Base-by-base conservation (phyloP, 768 basidiomycete genomes). In the Pisolithus orientalis region DNA sequence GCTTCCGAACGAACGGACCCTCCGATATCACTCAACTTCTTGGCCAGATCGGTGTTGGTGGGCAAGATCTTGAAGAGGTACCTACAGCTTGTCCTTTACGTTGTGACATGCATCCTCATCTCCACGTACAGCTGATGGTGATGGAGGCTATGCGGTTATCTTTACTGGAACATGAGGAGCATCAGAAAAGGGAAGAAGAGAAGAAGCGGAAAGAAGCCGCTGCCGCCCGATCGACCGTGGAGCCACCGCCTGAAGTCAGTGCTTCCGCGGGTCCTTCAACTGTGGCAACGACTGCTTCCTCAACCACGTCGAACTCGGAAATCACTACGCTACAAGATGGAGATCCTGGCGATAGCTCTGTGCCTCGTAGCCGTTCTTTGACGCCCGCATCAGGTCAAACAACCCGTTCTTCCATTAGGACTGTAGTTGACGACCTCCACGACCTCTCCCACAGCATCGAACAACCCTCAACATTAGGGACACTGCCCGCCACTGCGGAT, bases 61-160 rank as follows among this genome's bases (percentile, higher is more conserved):
- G 89, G n/a, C 87, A 88, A 67, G 94, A 95, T 71, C 68, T 95
- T 51, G 94, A 94, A 75, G 94, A 95, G 78, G 93, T 92, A 62
- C 43, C n/a, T 34, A 17, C 21, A n/a, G 63, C 80, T 66, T 43
- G 13, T 34, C 34, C 45, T 39, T 53, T 53, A 47, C 55, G 34
- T 50, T 37, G 25, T 40, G n/a, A 47, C 32, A 27, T 57, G 28
- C 43, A 56, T 53, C 27, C 57, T 64, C 40, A 59, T 50, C 17
- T 51, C 21, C 44, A 34, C 44, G 44, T 58, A 39, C 56, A 99
- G 92, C 72, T 99, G 42, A 97, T 98, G 95, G 75, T 99, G 50
- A 94, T 94, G 90, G 96, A 98, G 71, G 96, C 96, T 5, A 98
- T 99, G 94, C 83, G 95, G 50, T 73, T 96, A 52, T 96, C 93